Base-by-base conservation (phyloP, 352 stramenopile species). In the Globisporangium nodosum region DNA sequence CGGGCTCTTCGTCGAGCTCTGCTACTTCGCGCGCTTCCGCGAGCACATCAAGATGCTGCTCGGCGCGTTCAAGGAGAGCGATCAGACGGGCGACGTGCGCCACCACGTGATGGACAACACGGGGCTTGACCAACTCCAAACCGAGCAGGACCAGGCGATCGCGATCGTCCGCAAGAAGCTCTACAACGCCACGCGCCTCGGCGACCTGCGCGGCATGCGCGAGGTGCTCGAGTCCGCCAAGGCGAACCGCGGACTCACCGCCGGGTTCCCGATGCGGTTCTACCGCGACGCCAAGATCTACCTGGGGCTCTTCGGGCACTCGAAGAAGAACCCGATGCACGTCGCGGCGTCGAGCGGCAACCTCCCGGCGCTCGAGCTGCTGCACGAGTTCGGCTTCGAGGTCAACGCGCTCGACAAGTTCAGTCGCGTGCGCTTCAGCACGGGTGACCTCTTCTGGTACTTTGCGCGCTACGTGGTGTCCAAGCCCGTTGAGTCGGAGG, bases 41-140 rank as follows among this genome's bases (percentile, higher is more conserved):
- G 84, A 93, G 39, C 84, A 93, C 54, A 71, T 93, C 24, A 93
- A 93, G 67, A 93, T 93, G 84, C 64, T 87, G 37, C 64, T 93
- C 0, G 84, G 84, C 8, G 84, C 84, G 16, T 93, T 93, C 60
- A 78, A 87, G 52, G 84, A 93, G 46, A 81, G 81, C 35, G 84
- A 93, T 50, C 78, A 91, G 57, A 90, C 78, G 2, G 79, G 78
- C 18, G 73, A 87, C 45, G 76, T 93, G 11, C 81, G 84, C 30
- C 77, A 79, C 33, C 81, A 88, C 54, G 69, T 91, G 15, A 65
- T 88, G 55, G 71, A 86, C 39, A 60, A 82, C 35, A 60, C 68
- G 0, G 70, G 71, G 3, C 57, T 83, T 18, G 70, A 86, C 58
- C 70, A 87, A 42, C 65, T 88, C 16, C 76, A 86, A 70, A 79